A percentile compares a stretch with the other conserved stretches of the same genome.
phyloP scores from a whole-genome alignment of 169 alveolate genomes.

The Plasmodium gonderi region DNA sequence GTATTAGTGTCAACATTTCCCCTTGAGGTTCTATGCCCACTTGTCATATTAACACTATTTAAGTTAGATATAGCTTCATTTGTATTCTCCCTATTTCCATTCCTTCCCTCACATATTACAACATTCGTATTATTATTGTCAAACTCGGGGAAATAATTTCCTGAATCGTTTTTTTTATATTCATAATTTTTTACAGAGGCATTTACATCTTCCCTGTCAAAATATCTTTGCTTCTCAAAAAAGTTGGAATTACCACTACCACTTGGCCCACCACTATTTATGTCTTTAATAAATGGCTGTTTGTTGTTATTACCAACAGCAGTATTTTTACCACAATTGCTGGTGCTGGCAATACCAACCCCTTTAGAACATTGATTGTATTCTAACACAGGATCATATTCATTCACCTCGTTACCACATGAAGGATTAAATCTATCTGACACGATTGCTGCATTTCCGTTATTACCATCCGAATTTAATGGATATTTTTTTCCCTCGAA shows the following conservation, averaged over 20 bases:
- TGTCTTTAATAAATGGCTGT: not conserved
- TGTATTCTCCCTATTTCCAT: not conserved
- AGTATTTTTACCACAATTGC: not conserved
- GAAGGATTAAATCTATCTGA: not conserved
- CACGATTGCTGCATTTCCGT: not conserved
- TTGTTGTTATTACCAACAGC: not conserved
- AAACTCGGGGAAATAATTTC: not conserved
- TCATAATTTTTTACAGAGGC: conserved; percentile 12
- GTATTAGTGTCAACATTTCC: not conserved
- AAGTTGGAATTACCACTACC: not conserved
- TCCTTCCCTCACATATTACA: not conserved
- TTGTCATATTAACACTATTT: not conserved
- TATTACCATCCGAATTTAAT: not conserved
- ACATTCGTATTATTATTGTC: conserved; percentile 1
- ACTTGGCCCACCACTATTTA: not conserved
- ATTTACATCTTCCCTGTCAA: conserved; percentile 4
- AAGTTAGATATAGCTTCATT: not conserved
- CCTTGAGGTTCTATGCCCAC: conserved; percentile 9
- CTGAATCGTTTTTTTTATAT: conserved; percentile 10
- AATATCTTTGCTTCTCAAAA: conserved; percentile 14
- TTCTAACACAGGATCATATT: not conserved
- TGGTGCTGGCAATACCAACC: not conserved
- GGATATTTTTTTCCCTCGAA: not conserved
- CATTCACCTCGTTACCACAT: not conserved
- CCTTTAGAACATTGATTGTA: not conserved